Base-by-base conservation (phyloP, 1,139 yeast genomes). In the Suhomyces anneliseae region DNA sequence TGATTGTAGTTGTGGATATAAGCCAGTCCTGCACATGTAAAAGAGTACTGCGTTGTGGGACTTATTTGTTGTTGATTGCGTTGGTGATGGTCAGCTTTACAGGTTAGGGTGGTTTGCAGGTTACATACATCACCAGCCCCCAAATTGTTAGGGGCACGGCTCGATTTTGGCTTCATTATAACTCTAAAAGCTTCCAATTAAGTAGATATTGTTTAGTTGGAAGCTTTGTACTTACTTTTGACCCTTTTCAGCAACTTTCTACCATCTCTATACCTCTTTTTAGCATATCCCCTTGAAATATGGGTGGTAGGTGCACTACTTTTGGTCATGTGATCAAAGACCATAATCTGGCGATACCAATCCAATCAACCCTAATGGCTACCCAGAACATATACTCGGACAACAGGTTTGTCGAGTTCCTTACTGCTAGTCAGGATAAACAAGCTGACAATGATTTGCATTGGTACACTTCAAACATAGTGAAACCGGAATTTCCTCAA, bases 401-500 rank as follows among this genome's bases (percentile, higher is more conserved):
- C 40, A 27, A 15, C 40, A 26, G 46, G 38, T 44, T 44, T 37
- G 35, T 34, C 37, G 43, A 36, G 34, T 44, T 44, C 12, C 34
- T 44, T 8, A 27, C 33, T 11, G 33, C 10, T 12, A 43, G 37
- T 29, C 49, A 46, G 34, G 34, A 40, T 31, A 51, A 45, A 1
- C 56, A 57, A 19, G 62, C 66, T n/a, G 70, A 69, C 44, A 53
- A 53, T 11, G 79, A 75, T 53, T 64, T 74, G 31, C 77, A 73
- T 47, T 75, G 79, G 80, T 65, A 69, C 37, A 61, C 68, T 12
- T 51, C 59, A 33, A 50, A 53, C 32, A 55, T 71, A 31, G 64
- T 73, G 12, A 52, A 54, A 14, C 76, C 74, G 4, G 78, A 74
- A 47, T 61, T 74, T 31, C 70, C 73, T 14, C 76, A 70, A 46